These are phyloP conservation scores for Nakazawaea pomicola DNA, from an alignment of 805 yeast genomes.

Conservation along the genomic window DNA sequence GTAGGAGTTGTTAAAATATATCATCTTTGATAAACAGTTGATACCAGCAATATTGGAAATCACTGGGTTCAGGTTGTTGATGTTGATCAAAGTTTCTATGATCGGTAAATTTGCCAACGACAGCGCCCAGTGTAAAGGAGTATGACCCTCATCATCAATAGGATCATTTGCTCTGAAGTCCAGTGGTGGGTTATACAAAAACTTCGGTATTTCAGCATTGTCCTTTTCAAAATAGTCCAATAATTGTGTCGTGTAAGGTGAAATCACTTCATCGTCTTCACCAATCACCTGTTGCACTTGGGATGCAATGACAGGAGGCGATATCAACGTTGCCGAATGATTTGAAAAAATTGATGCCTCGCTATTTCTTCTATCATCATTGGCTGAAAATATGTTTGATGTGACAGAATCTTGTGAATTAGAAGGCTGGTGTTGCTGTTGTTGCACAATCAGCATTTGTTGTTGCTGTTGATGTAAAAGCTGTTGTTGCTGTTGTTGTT, in stretches of 20 bases:
- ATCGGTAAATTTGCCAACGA: conserved; percentile 67
- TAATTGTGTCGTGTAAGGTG: conserved; percentile 34
- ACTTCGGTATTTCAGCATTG: conserved; percentile 28
- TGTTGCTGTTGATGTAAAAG: conserved; percentile 16
- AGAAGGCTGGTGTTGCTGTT: conserved; percentile 19
- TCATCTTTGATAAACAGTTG: conserved; percentile 63
- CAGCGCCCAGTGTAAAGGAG: conserved; percentile 82
- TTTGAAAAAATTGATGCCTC: conserved; percentile 37
- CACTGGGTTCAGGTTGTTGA: conserved; percentile 58
- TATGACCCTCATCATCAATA: conserved; percentile 77
- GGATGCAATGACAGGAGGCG: conserved; percentile 9
- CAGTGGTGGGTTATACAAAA: conserved; percentile 51
- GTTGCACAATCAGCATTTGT: not conserved
- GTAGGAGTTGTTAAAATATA: conserved; percentile 68
- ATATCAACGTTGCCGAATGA: conserved; percentile 18
- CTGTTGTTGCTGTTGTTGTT: conserved; percentile 17
- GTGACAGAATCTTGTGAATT: conserved; percentile 14
- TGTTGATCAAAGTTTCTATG: conserved; percentile 47
- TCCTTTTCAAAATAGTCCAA: conserved; percentile 52
- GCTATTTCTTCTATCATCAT: conserved; percentile 30
- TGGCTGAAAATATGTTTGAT: conserved; percentile 10
- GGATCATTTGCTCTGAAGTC: conserved; percentile 61
- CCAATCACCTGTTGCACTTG: conserved; percentile 2
- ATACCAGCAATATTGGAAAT: conserved; percentile 52
- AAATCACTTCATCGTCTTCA: conserved; percentile 35